These are phyloP conservation scores for Beauveria pseudobassiana DNA, from an alignment of 2,329 filamentous ascomycete genomes.

Conservation along the genomic window DNA sequence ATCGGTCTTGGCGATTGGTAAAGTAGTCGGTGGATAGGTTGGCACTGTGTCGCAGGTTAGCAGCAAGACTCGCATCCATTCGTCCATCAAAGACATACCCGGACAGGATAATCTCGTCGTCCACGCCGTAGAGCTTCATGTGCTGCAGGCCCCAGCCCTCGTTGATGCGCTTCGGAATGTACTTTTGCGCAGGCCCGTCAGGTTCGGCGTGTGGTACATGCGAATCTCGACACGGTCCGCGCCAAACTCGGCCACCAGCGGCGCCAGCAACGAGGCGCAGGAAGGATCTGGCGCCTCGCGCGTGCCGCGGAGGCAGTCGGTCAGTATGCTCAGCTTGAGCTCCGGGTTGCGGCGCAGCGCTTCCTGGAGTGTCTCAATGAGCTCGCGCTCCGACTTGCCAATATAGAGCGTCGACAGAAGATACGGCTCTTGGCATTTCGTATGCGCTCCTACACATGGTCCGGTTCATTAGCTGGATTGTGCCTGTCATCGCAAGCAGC, in stretches of 20 bases:
- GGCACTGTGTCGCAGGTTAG: slow-evolving; percentile 40
- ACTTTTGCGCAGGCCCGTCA: slow-evolving; percentile 79
- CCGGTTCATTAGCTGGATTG: too few relatives aligned
- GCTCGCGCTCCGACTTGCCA: slow-evolving; percentile 83
- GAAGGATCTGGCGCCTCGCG: slow-evolving; percentile 80
- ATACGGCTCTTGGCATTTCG: slow-evolving; percentile 68
- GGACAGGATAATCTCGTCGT: slow-evolving; percentile 92
- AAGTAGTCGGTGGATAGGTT: slow-evolving; percentile 95
- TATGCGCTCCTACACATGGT: slow-evolving; percentile 60
- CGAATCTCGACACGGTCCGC: slow-evolving; percentile 78
- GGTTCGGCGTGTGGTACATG: slow-evolving; percentile 96
- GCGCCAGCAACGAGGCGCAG: slow-evolving; percentile 79
- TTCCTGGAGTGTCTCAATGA: slow-evolving; percentile 71
- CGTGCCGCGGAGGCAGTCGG: slow-evolving; percentile 84
- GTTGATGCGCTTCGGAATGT: slow-evolving; percentile 84
- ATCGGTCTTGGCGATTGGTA: slow-evolving; percentile 88
- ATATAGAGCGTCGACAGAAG: slow-evolving; percentile 94
- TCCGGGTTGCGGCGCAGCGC: slow-evolving; percentile 67
- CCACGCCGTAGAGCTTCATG: slow-evolving; percentile 96
- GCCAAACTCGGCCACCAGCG: slow-evolving; percentile 79
- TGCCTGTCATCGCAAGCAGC: too few relatives aligned
- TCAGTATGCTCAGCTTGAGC: slow-evolving; percentile 79
- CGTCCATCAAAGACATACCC: slow-evolving; percentile 46
- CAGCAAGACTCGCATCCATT: background rate
- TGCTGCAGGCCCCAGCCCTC: slow-evolving; percentile 98